Percentiles rank a stretch among this genome's conserved stretches.
These are phyloP conservation scores for Sporisorium sorghi DNA, from an alignment of 1,284 basidiomycete genomes.

Conservation along the genomic window DNA sequence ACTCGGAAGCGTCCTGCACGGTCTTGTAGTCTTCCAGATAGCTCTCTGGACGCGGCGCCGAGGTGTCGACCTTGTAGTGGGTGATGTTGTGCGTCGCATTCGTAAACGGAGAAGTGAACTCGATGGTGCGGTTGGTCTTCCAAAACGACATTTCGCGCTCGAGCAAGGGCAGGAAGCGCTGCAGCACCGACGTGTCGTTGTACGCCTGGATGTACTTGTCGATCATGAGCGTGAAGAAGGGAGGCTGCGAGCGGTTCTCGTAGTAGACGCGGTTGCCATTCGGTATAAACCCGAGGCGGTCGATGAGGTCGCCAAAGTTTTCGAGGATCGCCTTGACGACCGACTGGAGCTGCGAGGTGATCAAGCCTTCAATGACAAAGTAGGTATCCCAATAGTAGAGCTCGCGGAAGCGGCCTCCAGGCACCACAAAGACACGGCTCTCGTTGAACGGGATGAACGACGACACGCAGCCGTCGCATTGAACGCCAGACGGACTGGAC, in stretches of 20 bases:
- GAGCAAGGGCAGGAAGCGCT: constrained; percentile 76
- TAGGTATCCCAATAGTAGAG: constrained; percentile 61
- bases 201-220: constrained; percentile 75
- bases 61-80: constrained; percentile 78
- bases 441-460: constrained; percentile 85
- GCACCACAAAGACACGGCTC: constrained; percentile 82
- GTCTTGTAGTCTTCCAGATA: constrained; percentile 79
- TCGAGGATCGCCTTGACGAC: constrained; percentile 76
- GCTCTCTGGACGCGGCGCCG: constrained; percentile 85
- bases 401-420: constrained; percentile 79
- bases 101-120: constrained; percentile 81
- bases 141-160: constrained; percentile 87
- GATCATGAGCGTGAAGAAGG: constrained; percentile 77
- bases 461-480: constrained; percentile 78
- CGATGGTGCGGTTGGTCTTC: constrained; percentile 79
- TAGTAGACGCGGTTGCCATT: constrained; percentile 88
- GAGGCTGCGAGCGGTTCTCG: constrained; percentile 88
- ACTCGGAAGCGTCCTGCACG: constrained; percentile 73
- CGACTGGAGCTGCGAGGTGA: constrained; percentile 80
- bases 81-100: constrained; percentile 77
- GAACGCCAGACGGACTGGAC: constrained; percentile 73
- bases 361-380: constrained; percentile 74
- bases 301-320: constrained; percentile 82
- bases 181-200: constrained; percentile 76
- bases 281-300: constrained; percentile 90